Evolutionary conservation across 139 green algal genomes (phyloP).

Genomic region (Raphidocelis subcapitata): DNA sequence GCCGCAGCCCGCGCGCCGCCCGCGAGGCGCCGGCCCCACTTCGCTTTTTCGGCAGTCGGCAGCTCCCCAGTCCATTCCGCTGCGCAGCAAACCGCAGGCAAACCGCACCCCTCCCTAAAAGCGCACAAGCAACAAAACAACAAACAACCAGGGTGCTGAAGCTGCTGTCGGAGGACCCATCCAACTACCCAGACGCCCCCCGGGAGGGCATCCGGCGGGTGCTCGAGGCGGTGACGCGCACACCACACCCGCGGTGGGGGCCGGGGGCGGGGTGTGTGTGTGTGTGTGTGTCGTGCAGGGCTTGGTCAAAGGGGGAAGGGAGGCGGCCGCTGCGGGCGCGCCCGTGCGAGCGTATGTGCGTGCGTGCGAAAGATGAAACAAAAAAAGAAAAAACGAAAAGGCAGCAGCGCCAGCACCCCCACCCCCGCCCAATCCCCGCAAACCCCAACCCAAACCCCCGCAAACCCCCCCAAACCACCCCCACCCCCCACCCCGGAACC

Average conservation of each 20-base stretch:
- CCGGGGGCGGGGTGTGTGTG: too few species aligned
- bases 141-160: conserved; percentile 73
- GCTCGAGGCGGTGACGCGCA: conserved; percentile 81
- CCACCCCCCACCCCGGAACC: too few species aligned
- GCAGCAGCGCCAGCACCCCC: too few species aligned
- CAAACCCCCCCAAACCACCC: too few species aligned
- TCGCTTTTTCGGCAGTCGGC: not conserved
- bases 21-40: not conserved
- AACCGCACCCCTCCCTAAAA: not conserved
- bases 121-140: not conserved
- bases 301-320: too few species aligned
- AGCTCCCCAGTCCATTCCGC: too few species aligned
- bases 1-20: not conserved
- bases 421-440: conserved; percentile 4
- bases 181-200: conserved; percentile 93
- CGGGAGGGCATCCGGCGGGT: conserved; percentile 93
- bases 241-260: conserved; percentile 39
- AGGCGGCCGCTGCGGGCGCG: too few species aligned
- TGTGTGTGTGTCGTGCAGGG: too few species aligned
- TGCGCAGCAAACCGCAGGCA: not conserved
- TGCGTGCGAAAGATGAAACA: too few species aligned
- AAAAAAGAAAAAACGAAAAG: too few species aligned
- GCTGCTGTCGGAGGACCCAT: conserved; percentile 93
- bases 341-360: too few species aligned
- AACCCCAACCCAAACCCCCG: conserved; percentile 34